Evolutionary conservation across 257 asterid species (phyloP).

Genomic region (Fraxinus pennsylvanica): DNA sequence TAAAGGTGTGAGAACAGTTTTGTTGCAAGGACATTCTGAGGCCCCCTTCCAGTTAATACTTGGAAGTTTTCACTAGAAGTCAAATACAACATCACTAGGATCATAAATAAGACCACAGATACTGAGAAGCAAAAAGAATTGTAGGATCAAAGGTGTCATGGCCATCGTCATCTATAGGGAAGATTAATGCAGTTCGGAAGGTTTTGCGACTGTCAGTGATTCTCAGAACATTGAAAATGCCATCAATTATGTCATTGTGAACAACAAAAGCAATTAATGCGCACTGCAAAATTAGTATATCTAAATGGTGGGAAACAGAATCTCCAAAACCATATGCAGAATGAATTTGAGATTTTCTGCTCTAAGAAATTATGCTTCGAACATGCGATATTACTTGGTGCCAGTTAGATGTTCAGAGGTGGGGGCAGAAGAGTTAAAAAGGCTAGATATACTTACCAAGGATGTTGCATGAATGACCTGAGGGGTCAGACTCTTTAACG

Average conservation of each 20-base stretch:
- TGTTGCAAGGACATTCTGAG: not conserved
- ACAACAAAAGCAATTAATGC: slow-evolving; percentile 1
- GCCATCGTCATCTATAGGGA: not conserved
- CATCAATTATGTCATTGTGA: not conserved
- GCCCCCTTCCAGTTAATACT: not conserved
- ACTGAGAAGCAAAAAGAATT: not conserved
- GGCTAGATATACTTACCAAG: slow-evolving; percentile 52
- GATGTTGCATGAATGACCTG: slow-evolving; percentile 38
- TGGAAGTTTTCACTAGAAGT: not conserved
- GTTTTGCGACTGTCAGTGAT: not conserved
- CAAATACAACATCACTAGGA: not conserved
- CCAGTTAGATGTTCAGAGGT: slow-evolving; percentile 16
- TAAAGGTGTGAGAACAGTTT: not conserved
- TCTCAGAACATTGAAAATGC: not conserved
- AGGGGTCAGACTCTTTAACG: slow-evolving; percentile 42
- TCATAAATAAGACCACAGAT: not conserved
- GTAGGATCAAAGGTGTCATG: not conserved
- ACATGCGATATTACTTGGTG: not conserved
- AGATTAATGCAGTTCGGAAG: not conserved
- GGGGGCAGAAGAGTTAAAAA: slow-evolving; percentile 15
- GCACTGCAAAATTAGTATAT: not conserved
- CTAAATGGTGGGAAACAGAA: not conserved
- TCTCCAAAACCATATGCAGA: slow-evolving; percentile 3
- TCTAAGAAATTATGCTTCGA: not conserved
- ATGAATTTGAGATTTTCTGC: not conserved